Percentiles rank a stretch among this genome's conserved stretches.
These are phyloP conservation scores for Suaeda aralocaspica DNA, from an alignment of 148 eudicot species.

Conservation along the genomic window DNA sequence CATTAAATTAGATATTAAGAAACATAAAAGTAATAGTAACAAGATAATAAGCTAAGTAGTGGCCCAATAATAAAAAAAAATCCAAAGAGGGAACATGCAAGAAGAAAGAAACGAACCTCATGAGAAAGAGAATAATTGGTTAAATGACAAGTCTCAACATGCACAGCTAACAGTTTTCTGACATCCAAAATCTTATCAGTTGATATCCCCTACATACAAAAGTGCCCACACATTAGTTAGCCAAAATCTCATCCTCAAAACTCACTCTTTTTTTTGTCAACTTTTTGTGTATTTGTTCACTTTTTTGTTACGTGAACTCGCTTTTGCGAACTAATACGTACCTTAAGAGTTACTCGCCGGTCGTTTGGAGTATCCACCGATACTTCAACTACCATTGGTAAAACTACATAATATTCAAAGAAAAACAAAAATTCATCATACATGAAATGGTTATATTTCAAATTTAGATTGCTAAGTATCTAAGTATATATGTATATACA, in stretches of 20 bases:
- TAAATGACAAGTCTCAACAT: conserved; percentile 85
- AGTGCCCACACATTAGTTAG: conserved; percentile 10
- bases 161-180: conserved; percentile 66
- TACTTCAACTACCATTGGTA: conserved; percentile 71
- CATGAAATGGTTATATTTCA: too few species aligned
- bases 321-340: too few species aligned
- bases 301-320: too few species aligned
- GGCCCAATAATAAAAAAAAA: background rate
- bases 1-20: background rate
- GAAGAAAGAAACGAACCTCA: conserved; percentile 45
- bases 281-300: background rate
- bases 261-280: background rate
- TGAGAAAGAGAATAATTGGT: conserved; percentile 83
- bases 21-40: background rate
- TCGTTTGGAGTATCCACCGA: conserved; percentile 53
- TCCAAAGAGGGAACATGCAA: background rate
- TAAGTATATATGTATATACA: too few species aligned
- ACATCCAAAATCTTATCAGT: conserved; percentile 92
- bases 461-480: too few species aligned
- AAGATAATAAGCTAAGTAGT: background rate
- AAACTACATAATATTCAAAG: conserved; percentile 33
- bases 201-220: conserved; percentile 68
- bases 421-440: background rate
- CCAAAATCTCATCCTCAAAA: background rate
- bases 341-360: conserved; percentile 73